phyloP scores from a whole-genome alignment of 148 eudicot genomes.

The Camellia sinensis region DNA sequence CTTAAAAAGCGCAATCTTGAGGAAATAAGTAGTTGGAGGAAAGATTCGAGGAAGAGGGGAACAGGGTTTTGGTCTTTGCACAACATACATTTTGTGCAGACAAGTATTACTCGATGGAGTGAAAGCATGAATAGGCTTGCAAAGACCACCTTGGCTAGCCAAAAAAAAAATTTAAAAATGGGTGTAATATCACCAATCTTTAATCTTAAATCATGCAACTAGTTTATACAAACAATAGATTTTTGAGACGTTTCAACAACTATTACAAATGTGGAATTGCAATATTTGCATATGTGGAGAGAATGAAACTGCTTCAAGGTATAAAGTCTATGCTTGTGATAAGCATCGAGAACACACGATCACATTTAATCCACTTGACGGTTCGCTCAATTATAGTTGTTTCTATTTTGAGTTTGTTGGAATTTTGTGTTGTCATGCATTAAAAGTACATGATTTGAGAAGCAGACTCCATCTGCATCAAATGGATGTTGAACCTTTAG shows the following conservation, averaged over 20 bases:
- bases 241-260: constrained; percentile 17
- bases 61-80: constrained; percentile 16
- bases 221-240: not conserved
- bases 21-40: constrained; percentile 9
- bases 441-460: constrained; percentile 18
- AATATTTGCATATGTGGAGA: not conserved
- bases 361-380: not conserved
- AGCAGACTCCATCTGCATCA: not conserved
- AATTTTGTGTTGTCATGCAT: constrained; percentile 19
- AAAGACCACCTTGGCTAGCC: constrained; percentile 7
- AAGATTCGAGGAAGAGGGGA: not conserved
- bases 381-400: constrained; percentile 10
- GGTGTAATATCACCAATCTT: not conserved
- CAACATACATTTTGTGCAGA: constrained; percentile 13
- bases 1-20: not conserved
- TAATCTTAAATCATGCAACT: not conserved
- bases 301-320: not conserved
- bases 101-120: constrained; percentile 14
- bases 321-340: not conserved
- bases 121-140: constrained; percentile 16
- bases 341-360: constrained; percentile 5
- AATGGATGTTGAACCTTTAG: too few species aligned
- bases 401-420: constrained; percentile 15
- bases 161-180: not conserved
- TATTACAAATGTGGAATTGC: not conserved